phyloP scores from a whole-genome alignment of 805 yeast species.

The Lachancea cidri region DNA sequence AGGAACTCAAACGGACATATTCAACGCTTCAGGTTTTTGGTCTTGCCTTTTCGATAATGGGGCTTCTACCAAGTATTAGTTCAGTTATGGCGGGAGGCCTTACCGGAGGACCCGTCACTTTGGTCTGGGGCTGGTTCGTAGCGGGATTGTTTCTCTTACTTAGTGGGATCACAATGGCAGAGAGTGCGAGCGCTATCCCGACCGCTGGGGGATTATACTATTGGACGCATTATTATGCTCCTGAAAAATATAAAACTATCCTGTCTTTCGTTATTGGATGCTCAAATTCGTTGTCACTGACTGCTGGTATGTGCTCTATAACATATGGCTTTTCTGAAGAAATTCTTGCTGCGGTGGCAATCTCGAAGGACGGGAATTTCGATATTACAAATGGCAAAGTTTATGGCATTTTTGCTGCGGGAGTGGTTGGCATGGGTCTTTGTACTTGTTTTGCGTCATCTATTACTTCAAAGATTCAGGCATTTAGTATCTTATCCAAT shows the following conservation, averaged over 20 bases:
- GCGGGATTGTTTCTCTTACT: conserved; percentile 43
- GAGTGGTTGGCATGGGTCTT: conserved; percentile 44
- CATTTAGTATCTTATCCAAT: conserved; percentile 50
- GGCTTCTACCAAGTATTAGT: conserved; percentile 43
- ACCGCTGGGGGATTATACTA: conserved; percentile 63
- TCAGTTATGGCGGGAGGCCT: conserved; percentile 47
- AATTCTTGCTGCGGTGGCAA: conserved; percentile 48
- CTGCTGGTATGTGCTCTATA: conserved; percentile 55
- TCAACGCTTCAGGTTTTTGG: conserved; percentile 63
- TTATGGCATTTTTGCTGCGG: conserved; percentile 58
- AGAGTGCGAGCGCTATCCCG: conserved; percentile 56
- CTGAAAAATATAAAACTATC: conserved; percentile 40
- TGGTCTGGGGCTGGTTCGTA: conserved; percentile 63
- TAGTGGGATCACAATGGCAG: conserved; percentile 52
- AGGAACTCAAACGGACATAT: conserved; percentile 59
- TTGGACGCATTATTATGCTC: conserved; percentile 58
- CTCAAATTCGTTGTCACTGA: conserved; percentile 55
- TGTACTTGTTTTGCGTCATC: conserved; percentile 50
- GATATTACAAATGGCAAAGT: conserved; percentile 44
- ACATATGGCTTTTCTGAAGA: conserved; percentile 56
- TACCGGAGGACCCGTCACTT: conserved; percentile 52
- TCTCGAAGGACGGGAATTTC: conserved; percentile 42
- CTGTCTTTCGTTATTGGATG: conserved; percentile 54
- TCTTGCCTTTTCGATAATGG: conserved; percentile 70
- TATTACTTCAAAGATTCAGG: conserved; percentile 48